A percentile compares a stretch with the other conserved stretches of the same genome.
phyloP scores from a whole-genome alignment of 306 rosid species.

The Prunus mongolica region DNA sequence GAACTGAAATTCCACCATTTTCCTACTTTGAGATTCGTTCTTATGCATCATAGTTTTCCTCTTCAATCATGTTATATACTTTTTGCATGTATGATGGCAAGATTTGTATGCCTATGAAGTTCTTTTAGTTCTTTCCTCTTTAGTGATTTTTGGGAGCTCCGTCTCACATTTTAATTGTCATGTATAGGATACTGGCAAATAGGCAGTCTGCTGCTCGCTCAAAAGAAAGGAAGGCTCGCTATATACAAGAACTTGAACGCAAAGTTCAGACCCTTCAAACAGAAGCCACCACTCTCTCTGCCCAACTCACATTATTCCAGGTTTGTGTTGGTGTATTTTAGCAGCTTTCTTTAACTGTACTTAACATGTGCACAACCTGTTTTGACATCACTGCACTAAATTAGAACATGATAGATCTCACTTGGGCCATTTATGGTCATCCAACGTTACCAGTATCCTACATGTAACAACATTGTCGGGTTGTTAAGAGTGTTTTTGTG shows the following conservation, averaged over 20 bases:
- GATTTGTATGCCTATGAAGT: neutral
- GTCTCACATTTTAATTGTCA: conserved; percentile 23
- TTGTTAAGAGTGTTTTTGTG: neutral
- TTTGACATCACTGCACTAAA: neutral
- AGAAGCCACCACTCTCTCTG: conserved; percentile 98
- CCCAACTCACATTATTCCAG: conserved; percentile 95
- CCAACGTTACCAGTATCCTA: neutral
- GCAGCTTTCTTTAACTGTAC: neutral
- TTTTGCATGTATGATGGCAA: neutral
- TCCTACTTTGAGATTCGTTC: neutral
- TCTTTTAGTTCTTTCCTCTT: neutral
- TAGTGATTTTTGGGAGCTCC: neutral
- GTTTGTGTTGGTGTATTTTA: conserved; percentile 35
- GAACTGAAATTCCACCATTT: neutral
- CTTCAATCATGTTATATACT: neutral
- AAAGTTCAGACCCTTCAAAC: conserved; percentile 98
- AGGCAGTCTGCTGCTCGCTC: conserved; percentile 99
- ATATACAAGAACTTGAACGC: conserved; percentile 97
- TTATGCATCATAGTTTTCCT: neutral
- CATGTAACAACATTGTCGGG: neutral
- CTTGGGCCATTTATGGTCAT: neutral
- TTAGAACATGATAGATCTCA: neutral
- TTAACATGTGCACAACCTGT: neutral
- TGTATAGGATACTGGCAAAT: conserved; percentile 81
- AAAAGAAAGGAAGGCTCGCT: conserved; percentile 94